phyloP scores from a whole-genome alignment of 257 asterid species.

The Avicennia marina region DNA sequence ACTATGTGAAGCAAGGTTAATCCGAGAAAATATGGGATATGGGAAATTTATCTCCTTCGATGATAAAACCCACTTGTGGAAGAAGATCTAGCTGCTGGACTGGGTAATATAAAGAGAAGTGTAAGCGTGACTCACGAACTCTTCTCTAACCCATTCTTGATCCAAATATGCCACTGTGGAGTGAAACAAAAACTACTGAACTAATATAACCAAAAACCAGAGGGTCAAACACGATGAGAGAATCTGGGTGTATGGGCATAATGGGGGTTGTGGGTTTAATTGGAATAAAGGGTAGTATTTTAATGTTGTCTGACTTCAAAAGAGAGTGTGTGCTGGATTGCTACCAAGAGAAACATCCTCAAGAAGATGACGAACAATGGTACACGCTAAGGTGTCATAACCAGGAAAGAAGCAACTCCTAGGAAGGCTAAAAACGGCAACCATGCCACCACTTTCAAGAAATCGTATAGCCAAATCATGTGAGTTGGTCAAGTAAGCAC shows the following conservation, averaged over 20 bases:
- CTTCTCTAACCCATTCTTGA: constrained; percentile 39
- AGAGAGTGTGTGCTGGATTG: too few species aligned
- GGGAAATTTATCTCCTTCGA: constrained; percentile 94
- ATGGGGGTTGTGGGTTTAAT: too few species aligned
- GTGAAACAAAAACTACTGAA: not conserved
- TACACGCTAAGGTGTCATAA: constrained; percentile 84
- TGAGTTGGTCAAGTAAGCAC: constrained; percentile 91
- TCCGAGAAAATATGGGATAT: constrained; percentile 93
- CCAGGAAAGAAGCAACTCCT: constrained; percentile 90
- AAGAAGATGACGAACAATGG: constrained; percentile 88
- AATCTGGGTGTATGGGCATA: too few species aligned
- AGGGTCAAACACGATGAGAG: too few species aligned
- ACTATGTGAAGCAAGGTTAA: constrained; percentile 95
- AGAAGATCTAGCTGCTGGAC: constrained; percentile 97
- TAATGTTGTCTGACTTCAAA: too few species aligned
- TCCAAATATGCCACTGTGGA: constrained; percentile 38
- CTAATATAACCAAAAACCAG: too few species aligned
- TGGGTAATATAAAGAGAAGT: constrained; percentile 87
- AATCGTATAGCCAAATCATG: constrained; percentile 73
- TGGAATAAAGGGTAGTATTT: too few species aligned
- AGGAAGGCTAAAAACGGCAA: constrained; percentile 83
- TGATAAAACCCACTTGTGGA: constrained; percentile 97
- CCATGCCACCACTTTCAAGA: constrained; percentile 86
- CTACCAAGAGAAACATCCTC: too few species aligned
- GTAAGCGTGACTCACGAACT: constrained; percentile 61